Evolutionary conservation across 2,329 filamentous ascomycete genomes (phyloP), one percentile per base, ranked within the genome.

Genomic region (Anthostomella pinea): DNA sequence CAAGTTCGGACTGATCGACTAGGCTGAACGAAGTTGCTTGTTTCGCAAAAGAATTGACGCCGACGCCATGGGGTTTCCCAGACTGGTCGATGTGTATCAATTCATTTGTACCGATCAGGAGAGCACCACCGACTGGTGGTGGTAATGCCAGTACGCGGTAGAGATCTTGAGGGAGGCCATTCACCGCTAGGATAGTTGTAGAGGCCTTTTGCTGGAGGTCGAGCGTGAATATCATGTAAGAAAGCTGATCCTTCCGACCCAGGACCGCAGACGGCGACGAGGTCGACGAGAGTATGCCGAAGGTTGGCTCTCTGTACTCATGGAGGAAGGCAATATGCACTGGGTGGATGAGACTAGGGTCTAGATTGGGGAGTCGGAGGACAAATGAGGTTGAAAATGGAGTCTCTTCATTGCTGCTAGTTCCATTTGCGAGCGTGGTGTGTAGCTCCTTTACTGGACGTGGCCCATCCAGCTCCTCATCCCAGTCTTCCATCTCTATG

Each of bases 241-340:
- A 84, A 30, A 95, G 70, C 51, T 87, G 79, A 59, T 98, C 93
- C 56, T 84, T 93, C 47, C 88, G 79, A 54, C 89, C 85, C 35
- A 97, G 70, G 3, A 87, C 83, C 37, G 75, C 73, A n/a, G 89
- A 90, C 10, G 83, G 79, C 22, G 82, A 73, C 46, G 79, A 70
- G 34, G 81, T 82, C 2, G 90, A 87, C 30, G 88, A 93, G 26
- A 98, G 72, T 43, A 98, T 90, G 38, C 91, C 93, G 67, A 98
- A 95, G 0, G 93, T 98, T 9, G 93, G 91, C 64, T 97, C 93
- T 62, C 93, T 83, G 64, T 98, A 98, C 68, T 97, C 91, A 73
- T 97, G 80, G 48, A 98, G 70, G 63, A 98, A 98, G 37, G 87
- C 83, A 56, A 98, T 79, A 59, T 95, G 87, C 56, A 96, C 81